Base-by-base conservation (phyloP, 2,329 filamentous ascomycete species). In the Hypoxylon sp. region DNA sequence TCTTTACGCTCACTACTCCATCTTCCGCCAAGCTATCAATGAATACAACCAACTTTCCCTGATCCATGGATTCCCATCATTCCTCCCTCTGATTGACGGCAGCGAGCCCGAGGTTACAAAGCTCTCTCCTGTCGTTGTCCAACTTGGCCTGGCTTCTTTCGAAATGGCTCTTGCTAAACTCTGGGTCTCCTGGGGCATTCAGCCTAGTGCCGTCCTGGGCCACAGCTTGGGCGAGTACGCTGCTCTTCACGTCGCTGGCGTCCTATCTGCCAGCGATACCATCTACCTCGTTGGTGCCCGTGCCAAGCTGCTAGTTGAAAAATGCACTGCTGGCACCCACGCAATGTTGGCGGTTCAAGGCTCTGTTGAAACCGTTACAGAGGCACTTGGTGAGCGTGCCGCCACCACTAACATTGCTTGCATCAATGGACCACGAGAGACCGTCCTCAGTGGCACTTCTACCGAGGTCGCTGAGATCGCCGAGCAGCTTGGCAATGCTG, bases 181-280 rank as follows among this genome's bases (percentile, higher is more conserved):
- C 1, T 89, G 87, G 87, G 75, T 70, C n/a, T 85, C 84, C 1
- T 87, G 85, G 83, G 86, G 86, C 38, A 79, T 89, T 60, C 79
- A 77, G 46, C 87, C 87, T 2, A 82, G 85, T 14, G 86, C 81
- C 5, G 86, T 89, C 1, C 76, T 89, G 13, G 87, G 87, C 17
- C 87, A 89, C 78, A 92, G 89, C 72, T 81, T 93, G 28, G 91
- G 91, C 58, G 91, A 93, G 77, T 93, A 93, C 73, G 90, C 91
- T 38, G 91, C 91, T 43, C 85, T 93, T 10, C 85, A 91, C 73
- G 84, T 89, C 43, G 89, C 91, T 58, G 91, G 90, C 53, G 90
- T 93, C 14, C 82, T 93, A 30, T 91, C 90, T 17, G 89, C 87
- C 19, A 87, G 87, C 72, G 91, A 93, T 75, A 88, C 91, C 74